These are phyloP conservation scores for Plasmodium gaboni DNA, from an alignment of 169 alveolate species.

Conservation along the genomic window DNA sequence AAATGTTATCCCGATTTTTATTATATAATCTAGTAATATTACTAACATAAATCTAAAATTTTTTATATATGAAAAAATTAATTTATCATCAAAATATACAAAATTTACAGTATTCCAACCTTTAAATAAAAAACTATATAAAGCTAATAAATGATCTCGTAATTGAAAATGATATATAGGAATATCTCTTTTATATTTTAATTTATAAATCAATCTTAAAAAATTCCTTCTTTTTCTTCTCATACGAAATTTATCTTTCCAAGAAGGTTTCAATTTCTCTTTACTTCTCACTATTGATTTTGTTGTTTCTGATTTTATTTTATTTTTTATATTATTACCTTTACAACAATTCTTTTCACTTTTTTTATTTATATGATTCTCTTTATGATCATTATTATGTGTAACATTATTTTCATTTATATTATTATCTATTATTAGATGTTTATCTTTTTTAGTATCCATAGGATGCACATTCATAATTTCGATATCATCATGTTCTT, in stretches of 20 bases:
- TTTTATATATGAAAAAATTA: constrained; percentile 45
- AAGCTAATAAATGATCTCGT: constrained; percentile 24
- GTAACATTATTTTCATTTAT: too few relatives aligned
- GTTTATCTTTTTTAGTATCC: too few relatives aligned
- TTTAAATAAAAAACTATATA: constrained; percentile 25
- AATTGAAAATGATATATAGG: constrained; percentile 50
- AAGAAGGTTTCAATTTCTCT: not conserved
- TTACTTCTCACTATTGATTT: not conserved
- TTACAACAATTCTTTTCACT: not conserved
- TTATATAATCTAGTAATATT: constrained; percentile 27
- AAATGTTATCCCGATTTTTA: constrained; percentile 39
- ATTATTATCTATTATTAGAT: too few relatives aligned
- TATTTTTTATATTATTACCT: too few relatives aligned
- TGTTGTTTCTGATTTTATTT: too few relatives aligned
- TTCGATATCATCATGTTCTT: not conserved
- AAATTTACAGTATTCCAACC: constrained; percentile 17
- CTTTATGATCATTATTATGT: too few relatives aligned
- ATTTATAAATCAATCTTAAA: constrained; percentile 22
- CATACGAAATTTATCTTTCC: constrained; percentile 1
- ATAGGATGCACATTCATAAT: not conserved
- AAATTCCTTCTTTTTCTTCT: constrained; percentile 21
- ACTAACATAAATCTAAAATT: constrained; percentile 35
- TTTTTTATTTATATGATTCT: too few relatives aligned
- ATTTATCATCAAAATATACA: constrained; percentile 52
- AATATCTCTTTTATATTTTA: constrained; percentile 60